Evolutionary conservation across 768 basidiomycete genomes (phyloP), one percentile per base, ranked within the genome.

Genomic region (Gautieria morchelliformis): DNA sequence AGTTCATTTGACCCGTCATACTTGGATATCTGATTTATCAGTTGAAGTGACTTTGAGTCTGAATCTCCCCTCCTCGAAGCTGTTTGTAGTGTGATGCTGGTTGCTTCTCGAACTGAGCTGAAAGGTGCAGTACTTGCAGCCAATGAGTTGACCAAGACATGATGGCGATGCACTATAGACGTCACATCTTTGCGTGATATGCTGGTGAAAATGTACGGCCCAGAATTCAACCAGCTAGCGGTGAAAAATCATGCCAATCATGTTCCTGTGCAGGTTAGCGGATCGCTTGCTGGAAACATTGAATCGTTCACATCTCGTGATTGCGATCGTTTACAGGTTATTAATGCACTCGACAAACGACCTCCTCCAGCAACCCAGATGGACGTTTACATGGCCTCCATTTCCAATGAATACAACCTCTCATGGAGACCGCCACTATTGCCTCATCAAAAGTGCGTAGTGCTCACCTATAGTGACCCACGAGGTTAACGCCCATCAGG

Each of bases 41-140:
- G 54, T 22, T n/a, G 35, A 58, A 32, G 40, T 39, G 35, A 51
- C 10, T 32, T 40, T 22, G 39, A 58, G 67, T n/a, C 74, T 75
- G 42, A 82, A 79, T 48, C 80, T 81, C 3, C 69, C 35, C 65
- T 85, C 11, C 66, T 79, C n/a, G 86, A 89, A 67, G 85, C 87
- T 20, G 79, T 79, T 17, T 82, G 84, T 12, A 85, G 77, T 56
- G 76, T 89, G 59, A 81, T 89, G 53, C 81, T 76, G 61, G 79
- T 83, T 6, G 77, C 81, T 1, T 78, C 80, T 22, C 74, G 75
- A 45, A 67, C 76, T 3, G 79, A 80, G 27, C 80, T 74, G 8
- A 81, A 76, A 77, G 87, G 87, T 86, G 24, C 17, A 61, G 15
- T 7, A 15, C 32, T 40, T 51, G 11, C 49, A 24, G 10, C 14